Evolutionary conservation across 306 rosid genomes (phyloP).

Genomic region (Gastrolobium villosum): DNA sequence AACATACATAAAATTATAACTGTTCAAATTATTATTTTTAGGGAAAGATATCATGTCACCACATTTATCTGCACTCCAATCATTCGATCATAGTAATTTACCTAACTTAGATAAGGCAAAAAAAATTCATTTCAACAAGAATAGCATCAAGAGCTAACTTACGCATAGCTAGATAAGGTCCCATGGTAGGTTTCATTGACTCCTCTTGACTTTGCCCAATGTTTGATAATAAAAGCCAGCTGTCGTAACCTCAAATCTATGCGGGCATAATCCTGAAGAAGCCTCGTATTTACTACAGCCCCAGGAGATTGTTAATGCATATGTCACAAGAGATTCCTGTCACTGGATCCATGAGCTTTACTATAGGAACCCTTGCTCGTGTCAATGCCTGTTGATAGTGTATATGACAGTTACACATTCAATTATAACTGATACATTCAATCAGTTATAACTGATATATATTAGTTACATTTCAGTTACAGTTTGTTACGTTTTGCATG

Average conservation of each 20-base stretch:
- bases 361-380: slow-evolving; percentile 97
- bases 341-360: slow-evolving; percentile 94
- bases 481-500: too few relatives aligned
- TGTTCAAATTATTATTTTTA: not conserved
- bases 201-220: slow-evolving; percentile 99
- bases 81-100: slow-evolving; percentile 4
- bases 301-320: slow-evolving; percentile 92
- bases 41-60: slow-evolving; percentile 10
- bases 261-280: slow-evolving; percentile 84
- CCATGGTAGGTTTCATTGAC: slow-evolving; percentile 98
- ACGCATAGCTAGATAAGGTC: slow-evolving; percentile 99
- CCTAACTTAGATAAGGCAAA: slow-evolving; percentile 9
- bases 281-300: slow-evolving; percentile 96
- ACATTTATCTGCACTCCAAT: slow-evolving; percentile 29
- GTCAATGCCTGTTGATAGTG: slow-evolving; percentile 76
- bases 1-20: slow-evolving; percentile 83
- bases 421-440: too few relatives aligned
- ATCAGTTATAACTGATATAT: too few relatives aligned
- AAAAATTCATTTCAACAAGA: not conserved
- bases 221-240: slow-evolving; percentile 88
- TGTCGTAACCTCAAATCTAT: slow-evolving; percentile 83
- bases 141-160: slow-evolving; percentile 57
- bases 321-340: slow-evolving; percentile 96
- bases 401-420: too few relatives aligned
- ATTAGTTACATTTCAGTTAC: too few relatives aligned